Conservation (phyloP, 805 yeast genomes). For the Saturnispora sekii region DNA sequence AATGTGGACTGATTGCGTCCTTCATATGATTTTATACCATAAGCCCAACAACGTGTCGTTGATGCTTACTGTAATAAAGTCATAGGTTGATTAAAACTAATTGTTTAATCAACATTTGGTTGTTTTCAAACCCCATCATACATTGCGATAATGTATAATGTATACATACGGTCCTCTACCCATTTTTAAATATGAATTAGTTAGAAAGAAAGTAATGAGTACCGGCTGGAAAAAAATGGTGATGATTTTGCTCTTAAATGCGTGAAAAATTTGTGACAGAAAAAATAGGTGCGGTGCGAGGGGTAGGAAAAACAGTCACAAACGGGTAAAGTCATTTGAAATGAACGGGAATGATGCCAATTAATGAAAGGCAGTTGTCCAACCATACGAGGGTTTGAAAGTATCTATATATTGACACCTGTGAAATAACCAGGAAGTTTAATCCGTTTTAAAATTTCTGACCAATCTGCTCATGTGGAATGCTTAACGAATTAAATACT, state of each 20-base stretch:
- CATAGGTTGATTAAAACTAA: conserved; percentile 1
- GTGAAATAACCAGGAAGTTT: too few species aligned
- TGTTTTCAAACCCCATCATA: conserved; percentile 3
- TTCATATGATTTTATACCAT: conserved; percentile 7
- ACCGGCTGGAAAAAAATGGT: conserved; percentile 7
- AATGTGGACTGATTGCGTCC: conserved; percentile 10
- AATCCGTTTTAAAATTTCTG: too few species aligned
- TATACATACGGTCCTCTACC: conserved; percentile 68
- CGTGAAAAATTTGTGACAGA: neutral
- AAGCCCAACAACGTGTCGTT: neutral
- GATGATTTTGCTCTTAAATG: neutral
- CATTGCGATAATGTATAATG: conserved; percentile 9
- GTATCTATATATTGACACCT: too few species aligned
- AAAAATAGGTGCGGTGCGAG: conserved; percentile 3
- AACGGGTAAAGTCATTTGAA: neutral
- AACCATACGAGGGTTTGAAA: too few species aligned
- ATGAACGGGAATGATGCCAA: too few species aligned
- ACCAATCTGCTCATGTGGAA: neutral
- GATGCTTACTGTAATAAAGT: neutral
- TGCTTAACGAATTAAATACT: too few species aligned
- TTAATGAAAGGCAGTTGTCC: too few species aligned
- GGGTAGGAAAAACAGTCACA: conserved; percentile 4
- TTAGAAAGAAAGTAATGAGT: neutral
- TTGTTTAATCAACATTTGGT: neutral
- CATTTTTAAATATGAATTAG: conserved; percentile 34